These are phyloP conservation scores for Stylosanthes scabra DNA, from an alignment of 331 rosid genomes.

Conservation along the genomic window DNA sequence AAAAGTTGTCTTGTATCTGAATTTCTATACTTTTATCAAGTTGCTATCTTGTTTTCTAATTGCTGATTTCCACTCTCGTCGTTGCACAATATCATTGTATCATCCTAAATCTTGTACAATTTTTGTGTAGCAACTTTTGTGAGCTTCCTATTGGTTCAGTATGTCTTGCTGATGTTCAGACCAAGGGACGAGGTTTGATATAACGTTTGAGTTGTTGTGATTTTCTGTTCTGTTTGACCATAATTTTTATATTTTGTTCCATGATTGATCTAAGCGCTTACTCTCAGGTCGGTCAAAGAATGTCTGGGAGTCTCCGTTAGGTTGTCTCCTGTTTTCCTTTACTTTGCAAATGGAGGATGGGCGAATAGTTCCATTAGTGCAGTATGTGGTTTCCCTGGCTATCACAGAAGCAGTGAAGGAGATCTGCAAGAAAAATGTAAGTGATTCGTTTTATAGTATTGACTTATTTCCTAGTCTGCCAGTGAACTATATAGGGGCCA, in stretches of 20 bases:
- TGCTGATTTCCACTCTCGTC: not conserved
- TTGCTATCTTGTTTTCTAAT: slow-evolving; percentile 2
- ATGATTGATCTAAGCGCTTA: slow-evolving; percentile 18
- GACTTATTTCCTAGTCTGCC: slow-evolving; percentile 1
- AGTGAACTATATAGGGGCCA: slow-evolving; percentile 14
- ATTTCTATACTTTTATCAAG: not conserved
- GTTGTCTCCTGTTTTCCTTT: slow-evolving; percentile 91
- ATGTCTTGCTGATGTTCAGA: slow-evolving; percentile 86
- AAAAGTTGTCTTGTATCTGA: not conserved
- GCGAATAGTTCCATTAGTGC: slow-evolving; percentile 75
- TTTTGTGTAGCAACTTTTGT: slow-evolving; percentile 70
- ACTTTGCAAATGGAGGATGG: slow-evolving; percentile 91
- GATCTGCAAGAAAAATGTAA: slow-evolving; percentile 76
- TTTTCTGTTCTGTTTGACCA: slow-evolving; percentile 17
- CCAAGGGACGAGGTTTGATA: slow-evolving; percentile 84
- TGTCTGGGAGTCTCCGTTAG: slow-evolving; percentile 89
- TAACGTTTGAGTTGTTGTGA: slow-evolving; percentile 27
- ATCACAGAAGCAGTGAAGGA: slow-evolving; percentile 84
- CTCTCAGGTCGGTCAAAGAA: slow-evolving; percentile 87
- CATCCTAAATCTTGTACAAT: slow-evolving; percentile 31
- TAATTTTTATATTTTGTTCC: slow-evolving; percentile 23
- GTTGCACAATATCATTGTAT: slow-evolving; percentile 4
- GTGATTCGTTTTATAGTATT: slow-evolving; percentile 34
- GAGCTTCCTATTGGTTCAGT: slow-evolving; percentile 90
- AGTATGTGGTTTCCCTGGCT: slow-evolving; percentile 90